Evolutionary conservation across 129 eudicot genomes (phyloP), one percentile per base, ranked within the genome.

Genomic region (Lactuca saligna): DNA sequence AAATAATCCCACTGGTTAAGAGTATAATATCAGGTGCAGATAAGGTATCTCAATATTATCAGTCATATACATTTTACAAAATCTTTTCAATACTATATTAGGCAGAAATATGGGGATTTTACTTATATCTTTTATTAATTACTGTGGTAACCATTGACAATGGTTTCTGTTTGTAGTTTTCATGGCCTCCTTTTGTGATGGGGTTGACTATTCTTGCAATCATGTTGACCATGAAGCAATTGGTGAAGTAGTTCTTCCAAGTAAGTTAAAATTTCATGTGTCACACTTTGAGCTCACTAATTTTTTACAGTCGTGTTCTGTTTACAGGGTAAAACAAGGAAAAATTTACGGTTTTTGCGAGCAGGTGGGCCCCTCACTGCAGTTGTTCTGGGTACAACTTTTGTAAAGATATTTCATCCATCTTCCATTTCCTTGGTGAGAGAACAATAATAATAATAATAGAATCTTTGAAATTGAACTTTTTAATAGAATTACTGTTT

Each of bases 321-420:
- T 60, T 56, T 55, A 73, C 67, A 90, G 97, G 99, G 99, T 53
- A 89, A 94, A 80, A 62, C 95, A 48, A 85, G 82, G 76, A 94
- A 94, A 70, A 63, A 61, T 55, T 78, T 94, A 58, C 85, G 89
- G 73, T 87, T 87, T 80, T 71, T 94, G 71, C 81, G 97, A 75
- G 99, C 96, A 1, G 82, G 85, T 14, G 99, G 99, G 51, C 99
- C 99, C 29, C 95, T 94, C 63, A 89, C 99, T 51, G 97, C 97
- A 80, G 96, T 94, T 79, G 88, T 89, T 71, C 57, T 94, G 79
- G 95, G 99, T 63, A 94, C 97, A 77, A 66, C 82, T 56, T 73
- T 94, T 76, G 99, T 83, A 80, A 87, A 87, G 73, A 68, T 94
- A 71, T 94, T 70, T 76, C 91, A 87, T 59, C 95, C 96, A 61